These are phyloP conservation scores for Aureobasidium melanogenum DNA, from an alignment of 2,329 filamentous ascomycete species.

Conservation along the genomic window DNA sequence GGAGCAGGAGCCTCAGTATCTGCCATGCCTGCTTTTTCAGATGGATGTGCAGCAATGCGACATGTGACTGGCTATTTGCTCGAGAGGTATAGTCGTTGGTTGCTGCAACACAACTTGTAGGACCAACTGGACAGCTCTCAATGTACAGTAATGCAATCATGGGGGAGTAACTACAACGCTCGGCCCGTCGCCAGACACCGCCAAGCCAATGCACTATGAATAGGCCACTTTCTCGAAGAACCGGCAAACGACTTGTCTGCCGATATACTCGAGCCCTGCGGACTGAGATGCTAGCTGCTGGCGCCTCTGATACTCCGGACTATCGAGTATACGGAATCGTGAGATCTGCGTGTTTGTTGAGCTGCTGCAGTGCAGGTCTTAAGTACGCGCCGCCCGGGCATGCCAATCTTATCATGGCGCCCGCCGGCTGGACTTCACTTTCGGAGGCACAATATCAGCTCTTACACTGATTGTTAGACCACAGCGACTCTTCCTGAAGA, in stretches of 20 bases:
- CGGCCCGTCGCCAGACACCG: not conserved
- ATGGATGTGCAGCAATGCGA: not conserved
- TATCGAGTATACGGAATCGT: too few species aligned
- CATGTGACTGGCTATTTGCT: not conserved
- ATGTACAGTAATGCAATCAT: not conserved
- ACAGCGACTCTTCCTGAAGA: not conserved
- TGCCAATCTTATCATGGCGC: not conserved
- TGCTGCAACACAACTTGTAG: not conserved
- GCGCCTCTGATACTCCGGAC: not conserved
- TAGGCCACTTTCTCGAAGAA: not conserved
- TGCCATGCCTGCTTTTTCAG: slow-evolving; percentile 11
- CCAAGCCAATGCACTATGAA: slow-evolving; percentile 5
- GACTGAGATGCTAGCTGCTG: too few species aligned
- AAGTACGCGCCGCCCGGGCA: not conserved
- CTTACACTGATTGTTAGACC: not conserved
- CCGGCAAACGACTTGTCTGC: not conserved
- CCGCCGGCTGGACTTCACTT: not conserved
- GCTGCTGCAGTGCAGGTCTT: not conserved
- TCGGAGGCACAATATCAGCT: not conserved
- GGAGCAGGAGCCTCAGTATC: slow-evolving; percentile 12
- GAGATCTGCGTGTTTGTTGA: not conserved
- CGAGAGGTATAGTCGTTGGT: not conserved
- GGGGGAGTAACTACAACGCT: not conserved
- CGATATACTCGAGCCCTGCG: not conserved
- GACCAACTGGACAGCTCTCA: not conserved